A percentile compares a stretch with the other conserved stretches of the same genome.
These are phyloP conservation scores for Citrullus amarus DNA, from an alignment of 306 rosid species.

Conservation along the genomic window DNA sequence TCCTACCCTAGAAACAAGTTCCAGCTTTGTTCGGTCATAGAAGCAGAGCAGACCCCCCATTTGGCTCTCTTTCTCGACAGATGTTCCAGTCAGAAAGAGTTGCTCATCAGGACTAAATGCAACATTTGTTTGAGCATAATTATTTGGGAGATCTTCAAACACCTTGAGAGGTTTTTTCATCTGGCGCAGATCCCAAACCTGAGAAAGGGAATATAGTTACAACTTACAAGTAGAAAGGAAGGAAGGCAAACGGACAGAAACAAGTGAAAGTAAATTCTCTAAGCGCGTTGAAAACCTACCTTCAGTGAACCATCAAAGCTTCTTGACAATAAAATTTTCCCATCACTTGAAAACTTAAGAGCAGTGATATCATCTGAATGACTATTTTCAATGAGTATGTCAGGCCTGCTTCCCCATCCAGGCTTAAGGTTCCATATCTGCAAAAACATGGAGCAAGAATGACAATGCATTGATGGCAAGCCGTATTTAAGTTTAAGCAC, in stretches of 20 bases:
- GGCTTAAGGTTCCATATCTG: slow-evolving; percentile 85
- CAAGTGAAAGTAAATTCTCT: not conserved
- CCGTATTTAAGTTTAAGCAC: not conserved
- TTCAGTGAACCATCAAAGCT: slow-evolving; percentile 77
- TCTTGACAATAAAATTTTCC: slow-evolving; percentile 58
- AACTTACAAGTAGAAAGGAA: slow-evolving; percentile 6
- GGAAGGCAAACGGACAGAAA: not conserved
- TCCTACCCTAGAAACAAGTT: slow-evolving; percentile 84
- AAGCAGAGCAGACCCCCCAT: slow-evolving; percentile 82
- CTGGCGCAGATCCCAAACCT: slow-evolving; percentile 97
- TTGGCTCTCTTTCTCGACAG: slow-evolving; percentile 71
- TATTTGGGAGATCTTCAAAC: slow-evolving; percentile 70
- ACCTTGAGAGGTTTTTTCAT: slow-evolving; percentile 57
- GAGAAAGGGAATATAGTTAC: slow-evolving; percentile 8
- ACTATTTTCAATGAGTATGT: slow-evolving; percentile 43
- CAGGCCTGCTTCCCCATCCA: slow-evolving; percentile 99
- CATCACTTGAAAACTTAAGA: slow-evolving; percentile 76
- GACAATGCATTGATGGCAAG: not conserved
- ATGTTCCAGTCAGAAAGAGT: slow-evolving; percentile 85
- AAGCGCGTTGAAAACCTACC: slow-evolving; percentile 21
- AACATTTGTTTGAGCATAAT: slow-evolving; percentile 85
- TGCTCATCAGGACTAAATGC: slow-evolving; percentile 86
- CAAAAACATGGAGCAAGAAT: slow-evolving; percentile 11
- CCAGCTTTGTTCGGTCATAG: slow-evolving; percentile 61
- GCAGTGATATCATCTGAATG: slow-evolving; percentile 71